Base-by-base conservation (phyloP, 495 filamentous ascomycete species). In the Penicillium simplicissimum region DNA sequence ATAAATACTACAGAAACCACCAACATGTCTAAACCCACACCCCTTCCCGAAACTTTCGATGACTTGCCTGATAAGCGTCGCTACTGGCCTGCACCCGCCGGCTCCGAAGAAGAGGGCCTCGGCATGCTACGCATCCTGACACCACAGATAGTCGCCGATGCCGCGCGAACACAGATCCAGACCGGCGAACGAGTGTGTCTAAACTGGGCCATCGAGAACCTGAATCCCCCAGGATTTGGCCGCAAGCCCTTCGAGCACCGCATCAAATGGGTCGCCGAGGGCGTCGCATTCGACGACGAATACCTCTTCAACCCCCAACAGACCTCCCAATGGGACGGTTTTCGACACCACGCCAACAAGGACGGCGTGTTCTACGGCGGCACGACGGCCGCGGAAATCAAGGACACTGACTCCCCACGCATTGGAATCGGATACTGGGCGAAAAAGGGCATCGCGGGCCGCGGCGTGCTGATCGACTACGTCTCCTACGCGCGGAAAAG, bases 271-370 rank as follows among this genome's bases (percentile, higher is more conserved):
- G 75, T 86, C 3, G 61, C 61, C 4, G 73, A 77, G 35, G 78
- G 77, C n/a, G 45, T 80, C 11, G 82, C 81, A 3, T 85, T 87
- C 58, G 87, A 90, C 62, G 88, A 91, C 62, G 79, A 88, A 59
- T 87, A 90, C 60, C 80, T 83, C 28, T 81, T 92, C 71, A 93
- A 93, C 71, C 91, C 90, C 0, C 90, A 93, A 67, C 83, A 85
- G 64, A 84, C 84, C 28, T 89, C 86, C 4, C 90, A 94, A 72
- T 92, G 90, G 90, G 90, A 93, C 66, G 87, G 88, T 19, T 79
- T 92, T n/a, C 78, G 87, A 51, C 89, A 91, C 66, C 77, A 81
- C 33, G 25, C 48, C 60, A 76, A 72, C 25, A 68, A 76, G 59
- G 64, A 72, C 49, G 57, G 76, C 36, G 47, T 88, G 65, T 81